Base-by-base conservation (phyloP, 805 yeast species). In the Candida caryicola region DNA sequence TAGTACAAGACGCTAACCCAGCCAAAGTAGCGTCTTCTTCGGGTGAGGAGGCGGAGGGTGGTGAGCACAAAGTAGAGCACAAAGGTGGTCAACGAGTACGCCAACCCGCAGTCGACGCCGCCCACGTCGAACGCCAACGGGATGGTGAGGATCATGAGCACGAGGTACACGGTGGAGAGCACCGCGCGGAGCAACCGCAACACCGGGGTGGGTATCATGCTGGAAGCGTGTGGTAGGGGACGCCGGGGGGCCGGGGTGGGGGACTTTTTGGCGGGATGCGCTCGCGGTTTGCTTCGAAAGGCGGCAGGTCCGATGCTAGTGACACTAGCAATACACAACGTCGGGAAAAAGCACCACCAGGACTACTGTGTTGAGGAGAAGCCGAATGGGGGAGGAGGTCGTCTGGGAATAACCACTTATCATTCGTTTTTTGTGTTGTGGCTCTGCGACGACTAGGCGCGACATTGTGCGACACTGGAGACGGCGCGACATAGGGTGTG, bases 81-180 rank as follows among this genome's bases (percentile, higher is more conserved):
- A 40, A 62, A 58, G 30, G 76, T 66, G 38, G 86, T 76, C 33
- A 91, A 71, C 5, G 95, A 81, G 59, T 81, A 93, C 14, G 95
- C 79, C 43, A 93, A 66, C 1, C 99, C 99, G 62, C 98, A 91
- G 39, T 79, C 73, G 14, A 82, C 74, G 1, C 98, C 97, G 7
- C 98, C 98, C 27, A 88, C 83, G 54, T 91, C 96, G 62, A 93
- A 93, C 17, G 97, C 85, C 44, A 93, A 73, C 4, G 98, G 98
- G 5, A 93, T 84, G 2, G 96, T 84, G 21, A 90, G 69, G 19
- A 89, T 74, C 9, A 87, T 79, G 35, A 86, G 74, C 4, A 76
- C 58, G 37, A 88, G 66, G 53, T 89, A 88, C 21, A 84, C 60
- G 1, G 77, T 62, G 0, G 85, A 77, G 41, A 79, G 64, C 12